Conservation (phyloP, 768 basidiomycete genomes). For the Boletellus emodensis region DNA sequence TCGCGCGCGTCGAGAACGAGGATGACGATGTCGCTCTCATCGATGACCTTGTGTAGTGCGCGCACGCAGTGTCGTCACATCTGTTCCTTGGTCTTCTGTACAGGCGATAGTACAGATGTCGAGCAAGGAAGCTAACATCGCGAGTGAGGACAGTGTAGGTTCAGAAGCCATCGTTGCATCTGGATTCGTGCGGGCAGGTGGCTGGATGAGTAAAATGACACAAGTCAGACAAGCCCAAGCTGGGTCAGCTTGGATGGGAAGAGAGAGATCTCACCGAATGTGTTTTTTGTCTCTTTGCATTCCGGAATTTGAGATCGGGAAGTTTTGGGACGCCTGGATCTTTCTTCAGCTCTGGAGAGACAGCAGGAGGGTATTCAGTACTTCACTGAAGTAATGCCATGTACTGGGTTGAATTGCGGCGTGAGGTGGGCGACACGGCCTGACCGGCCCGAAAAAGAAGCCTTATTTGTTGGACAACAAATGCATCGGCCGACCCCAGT, state of each 20-base stretch:
- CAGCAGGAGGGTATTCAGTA: neutral
- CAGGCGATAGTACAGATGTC: constrained; percentile 25
- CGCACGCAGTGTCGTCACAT: constrained; percentile 71
- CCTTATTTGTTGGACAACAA: too few species aligned
- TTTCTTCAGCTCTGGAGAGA: constrained; percentile 67
- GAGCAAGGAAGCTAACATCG: constrained; percentile 43
- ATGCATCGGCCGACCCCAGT: too few species aligned
- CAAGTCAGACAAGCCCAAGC: neutral
- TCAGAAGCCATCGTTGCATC: constrained; percentile 71
- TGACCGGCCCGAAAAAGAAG: too few species aligned
- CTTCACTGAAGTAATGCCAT: too few species aligned
- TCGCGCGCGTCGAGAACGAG: constrained; percentile 92
- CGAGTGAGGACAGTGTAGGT: constrained; percentile 62
- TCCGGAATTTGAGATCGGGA: constrained; percentile 62
- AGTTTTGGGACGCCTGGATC: constrained; percentile 87
- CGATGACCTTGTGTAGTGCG: constrained; percentile 86
- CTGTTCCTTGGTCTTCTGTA: constrained; percentile 62
- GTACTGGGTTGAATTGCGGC: neutral
- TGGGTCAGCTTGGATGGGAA: too few species aligned
- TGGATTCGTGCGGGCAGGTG: constrained; percentile 36
- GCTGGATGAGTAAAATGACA: constrained; percentile 7
- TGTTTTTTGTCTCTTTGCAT: constrained; percentile 46
- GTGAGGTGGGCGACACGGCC: too few species aligned
- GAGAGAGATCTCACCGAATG: constrained; percentile 31
- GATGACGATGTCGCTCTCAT: constrained; percentile 86